phyloP scores from a whole-genome alignment of 1,284 basidiomycete species.

The Ustilago loliicola region DNA sequence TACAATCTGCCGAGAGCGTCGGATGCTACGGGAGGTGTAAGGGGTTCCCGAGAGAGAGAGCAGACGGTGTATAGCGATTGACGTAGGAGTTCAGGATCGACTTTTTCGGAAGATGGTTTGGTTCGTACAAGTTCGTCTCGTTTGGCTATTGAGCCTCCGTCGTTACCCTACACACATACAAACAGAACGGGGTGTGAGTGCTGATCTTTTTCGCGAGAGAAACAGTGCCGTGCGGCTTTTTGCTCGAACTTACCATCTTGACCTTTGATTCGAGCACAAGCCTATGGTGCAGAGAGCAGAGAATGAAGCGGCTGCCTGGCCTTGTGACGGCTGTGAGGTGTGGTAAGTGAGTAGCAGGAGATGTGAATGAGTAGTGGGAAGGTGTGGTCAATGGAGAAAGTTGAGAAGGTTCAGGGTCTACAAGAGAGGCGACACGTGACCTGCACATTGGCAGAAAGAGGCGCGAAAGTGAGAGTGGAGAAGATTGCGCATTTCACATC shows the following conservation, averaged over 20 bases:
- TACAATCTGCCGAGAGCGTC: conserved; percentile 65
- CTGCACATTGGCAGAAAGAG: background rate
- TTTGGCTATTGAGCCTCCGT: conserved; percentile 67
- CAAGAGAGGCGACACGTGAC: conserved; percentile 1
- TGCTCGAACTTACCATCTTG: conserved; percentile 10
- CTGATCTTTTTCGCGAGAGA: background rate
- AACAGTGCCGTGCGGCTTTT: background rate
- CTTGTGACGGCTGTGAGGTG: background rate
- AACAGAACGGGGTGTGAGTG: background rate
- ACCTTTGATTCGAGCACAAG: too few species aligned
- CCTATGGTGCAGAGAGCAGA: background rate
- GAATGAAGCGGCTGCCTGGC: background rate
- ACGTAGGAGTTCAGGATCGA: conserved; percentile 54
- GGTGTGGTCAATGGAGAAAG: background rate
- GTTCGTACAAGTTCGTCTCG: conserved; percentile 66
- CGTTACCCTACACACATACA: conserved; percentile 55
- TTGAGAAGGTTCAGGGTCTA: background rate
- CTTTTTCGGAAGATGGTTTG: conserved; percentile 38
- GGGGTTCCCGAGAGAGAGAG: conserved; percentile 54
- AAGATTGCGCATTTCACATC: conserved; percentile 7
- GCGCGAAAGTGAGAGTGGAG: conserved; percentile 21
- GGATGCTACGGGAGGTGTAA: conserved; percentile 58
- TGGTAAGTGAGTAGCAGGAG: background rate
- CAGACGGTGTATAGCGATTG: conserved; percentile 64
- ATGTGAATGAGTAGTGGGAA: background rate